Conservation (phyloP, 225 moss, liverwort and hornwort species). For the Ulota crispa region DNA sequence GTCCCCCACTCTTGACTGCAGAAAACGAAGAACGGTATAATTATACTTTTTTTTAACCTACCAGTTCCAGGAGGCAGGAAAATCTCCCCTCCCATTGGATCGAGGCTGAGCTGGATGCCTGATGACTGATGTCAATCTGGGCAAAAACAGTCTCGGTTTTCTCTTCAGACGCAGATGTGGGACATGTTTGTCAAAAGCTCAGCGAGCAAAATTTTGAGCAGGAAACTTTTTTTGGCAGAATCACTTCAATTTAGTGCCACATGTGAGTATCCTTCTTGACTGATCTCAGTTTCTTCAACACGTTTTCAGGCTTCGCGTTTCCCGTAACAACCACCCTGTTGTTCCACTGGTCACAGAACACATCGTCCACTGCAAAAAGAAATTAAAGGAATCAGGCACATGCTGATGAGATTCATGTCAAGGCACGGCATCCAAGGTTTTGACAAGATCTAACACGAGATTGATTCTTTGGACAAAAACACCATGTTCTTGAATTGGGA, state of each 20-base stretch:
- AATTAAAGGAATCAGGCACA: background rate
- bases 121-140: background rate
- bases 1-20: conserved; percentile 41
- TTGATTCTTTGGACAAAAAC: background rate
- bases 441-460: background rate
- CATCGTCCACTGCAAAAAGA: conserved; percentile 37
- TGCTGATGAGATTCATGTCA: background rate
- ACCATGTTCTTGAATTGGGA: no score
- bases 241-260: conserved; percentile 37
- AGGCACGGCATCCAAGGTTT: conserved; percentile 8
- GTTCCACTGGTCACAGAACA: conserved; percentile 45
- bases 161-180: conserved; percentile 40
- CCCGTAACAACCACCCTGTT: conserved; percentile 43
- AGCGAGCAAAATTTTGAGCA: conserved; percentile 16
- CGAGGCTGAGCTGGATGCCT: background rate
- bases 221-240: background rate
- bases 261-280: conserved; percentile 47
- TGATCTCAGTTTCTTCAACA: conserved; percentile 40
- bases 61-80: background rate
- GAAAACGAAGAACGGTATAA: conserved; percentile 23
- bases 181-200: conserved; percentile 23
- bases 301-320: conserved; percentile 39
- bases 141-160: background rate
- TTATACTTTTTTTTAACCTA: conserved; percentile 9
- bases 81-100: background rate